Percentiles rank a stretch among this genome's conserved stretches.
phyloP scores from a whole-genome alignment of 2,329 filamentous ascomycete genomes.

The Cytospora schulzeri region DNA sequence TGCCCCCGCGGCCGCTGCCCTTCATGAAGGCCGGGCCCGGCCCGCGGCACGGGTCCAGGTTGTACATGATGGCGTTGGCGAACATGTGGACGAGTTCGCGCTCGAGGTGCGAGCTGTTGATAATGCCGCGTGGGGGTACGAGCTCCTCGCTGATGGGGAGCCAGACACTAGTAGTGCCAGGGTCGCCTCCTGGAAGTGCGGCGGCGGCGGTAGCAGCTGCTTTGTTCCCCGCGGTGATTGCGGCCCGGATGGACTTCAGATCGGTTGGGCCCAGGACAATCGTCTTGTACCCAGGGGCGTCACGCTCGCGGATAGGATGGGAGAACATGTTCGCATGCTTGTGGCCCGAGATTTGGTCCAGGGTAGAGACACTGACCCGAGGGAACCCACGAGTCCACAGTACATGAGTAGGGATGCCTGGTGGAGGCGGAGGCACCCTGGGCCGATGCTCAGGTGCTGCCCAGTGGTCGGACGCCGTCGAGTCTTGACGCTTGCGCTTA shows the following conservation, averaged over 20 bases:
- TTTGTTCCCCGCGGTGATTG: constrained; percentile 73
- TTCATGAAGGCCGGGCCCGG: constrained; percentile 64
- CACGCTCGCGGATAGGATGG: constrained; percentile 71
- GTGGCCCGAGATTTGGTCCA: constrained; percentile 77
- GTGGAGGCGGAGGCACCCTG: constrained; percentile 19
- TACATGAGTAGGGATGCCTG: constrained; percentile 61
- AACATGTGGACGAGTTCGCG: constrained; percentile 96
- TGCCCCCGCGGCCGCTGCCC: constrained; percentile 39
- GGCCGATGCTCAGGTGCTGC: constrained; percentile 18
- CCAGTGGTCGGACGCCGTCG: constrained; percentile 38
- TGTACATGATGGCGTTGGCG: constrained; percentile 98
- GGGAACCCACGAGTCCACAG: constrained; percentile 76
- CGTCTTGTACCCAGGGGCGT: constrained; percentile 74
- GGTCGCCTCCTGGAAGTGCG: constrained; percentile 62
- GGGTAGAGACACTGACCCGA: constrained; percentile 69
- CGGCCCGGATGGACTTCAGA: constrained; percentile 74
- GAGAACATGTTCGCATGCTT: constrained; percentile 80
- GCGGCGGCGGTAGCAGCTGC: constrained; percentile 63
- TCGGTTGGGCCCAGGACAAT: constrained; percentile 76
- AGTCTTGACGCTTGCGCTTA: constrained; percentile 63
- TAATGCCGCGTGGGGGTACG: constrained; percentile 82
- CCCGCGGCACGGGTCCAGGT: constrained; percentile 75
- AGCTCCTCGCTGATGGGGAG: constrained; percentile 75
- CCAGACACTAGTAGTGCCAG: constrained; percentile 58
- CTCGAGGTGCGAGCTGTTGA: constrained; percentile 91